Evolutionary conservation across 305 asterid genomes (phyloP).

Genomic region (Ilex paraguariensis): DNA sequence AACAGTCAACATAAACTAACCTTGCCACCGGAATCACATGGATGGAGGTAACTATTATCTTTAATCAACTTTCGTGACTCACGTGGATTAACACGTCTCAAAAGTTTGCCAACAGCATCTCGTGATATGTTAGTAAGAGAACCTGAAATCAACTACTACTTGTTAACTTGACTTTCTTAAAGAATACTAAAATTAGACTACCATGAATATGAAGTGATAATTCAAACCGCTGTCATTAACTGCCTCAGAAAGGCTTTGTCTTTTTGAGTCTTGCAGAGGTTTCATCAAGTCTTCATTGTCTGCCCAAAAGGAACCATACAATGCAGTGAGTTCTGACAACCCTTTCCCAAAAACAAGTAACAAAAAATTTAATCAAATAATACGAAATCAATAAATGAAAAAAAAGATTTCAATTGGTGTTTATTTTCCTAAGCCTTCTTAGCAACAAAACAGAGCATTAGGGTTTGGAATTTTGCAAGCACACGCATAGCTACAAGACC

Average conservation of each 20-base stretch:
- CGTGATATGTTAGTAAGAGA: conserved; percentile 62
- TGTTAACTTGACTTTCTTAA: not conserved
- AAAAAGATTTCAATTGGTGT: not conserved
- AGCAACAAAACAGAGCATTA: not conserved
- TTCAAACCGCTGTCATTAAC: conserved; percentile 49
- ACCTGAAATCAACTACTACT: conserved; percentile 36
- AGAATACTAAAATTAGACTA: conserved; percentile 3
- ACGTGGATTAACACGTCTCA: conserved; percentile 50
- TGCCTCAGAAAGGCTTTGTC: conserved; percentile 16
- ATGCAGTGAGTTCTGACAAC: too few species aligned
- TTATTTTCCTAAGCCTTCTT: not conserved
- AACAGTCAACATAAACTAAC: conserved; percentile 19
- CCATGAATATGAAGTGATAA: conserved; percentile 1
- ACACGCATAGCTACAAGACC: too few species aligned
- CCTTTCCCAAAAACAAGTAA: not conserved
- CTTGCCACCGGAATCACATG: conserved; percentile 32
- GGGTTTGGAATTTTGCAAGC: too few species aligned
- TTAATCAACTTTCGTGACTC: conserved; percentile 34
- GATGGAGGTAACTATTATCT: conserved; percentile 52
- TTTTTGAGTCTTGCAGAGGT: conserved; percentile 15
- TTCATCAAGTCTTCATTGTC: conserved; percentile 33
- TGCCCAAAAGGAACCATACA: conserved; percentile 15
- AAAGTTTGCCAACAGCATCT: conserved; percentile 58
- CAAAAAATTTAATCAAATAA: conserved; percentile 2
- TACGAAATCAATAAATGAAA: not conserved